These are phyloP conservation scores for Rhytidiadelphus loreus DNA, from an alignment of 225 moss, liverwort and hornwort genomes.

Conservation along the genomic window DNA sequence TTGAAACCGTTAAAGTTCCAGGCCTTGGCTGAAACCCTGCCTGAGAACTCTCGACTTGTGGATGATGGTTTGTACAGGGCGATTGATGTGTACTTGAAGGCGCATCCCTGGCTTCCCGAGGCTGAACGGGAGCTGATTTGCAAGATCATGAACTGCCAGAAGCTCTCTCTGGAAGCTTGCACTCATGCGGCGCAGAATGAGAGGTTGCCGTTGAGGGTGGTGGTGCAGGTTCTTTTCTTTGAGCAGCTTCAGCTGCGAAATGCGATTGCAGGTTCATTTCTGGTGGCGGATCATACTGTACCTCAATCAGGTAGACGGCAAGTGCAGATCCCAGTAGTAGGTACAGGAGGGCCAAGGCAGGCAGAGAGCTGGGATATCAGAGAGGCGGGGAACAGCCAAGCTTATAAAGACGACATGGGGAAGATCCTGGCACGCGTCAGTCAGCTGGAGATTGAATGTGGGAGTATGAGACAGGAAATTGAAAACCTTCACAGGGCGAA, in stretches of 20 bases:
- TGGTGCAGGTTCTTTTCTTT: constrained; percentile 57
- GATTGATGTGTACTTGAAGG: constrained; percentile 57
- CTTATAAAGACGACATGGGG: constrained; percentile 48
- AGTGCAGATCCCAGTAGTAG: not conserved
- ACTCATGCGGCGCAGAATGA: constrained; percentile 66
- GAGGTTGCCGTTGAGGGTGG: constrained; percentile 47
- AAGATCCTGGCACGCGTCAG: constrained; percentile 38
- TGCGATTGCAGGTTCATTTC: constrained; percentile 52
- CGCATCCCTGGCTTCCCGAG: constrained; percentile 53
- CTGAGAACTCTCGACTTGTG: constrained; percentile 24
- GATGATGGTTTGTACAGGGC: constrained; percentile 57
- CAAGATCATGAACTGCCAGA: constrained; percentile 62
- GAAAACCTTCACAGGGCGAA: constrained; percentile 26
- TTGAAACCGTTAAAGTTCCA: constrained; percentile 49
- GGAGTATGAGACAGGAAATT: constrained; percentile 53
- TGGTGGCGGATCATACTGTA: constrained; percentile 19
- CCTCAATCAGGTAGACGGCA: constrained; percentile 22
- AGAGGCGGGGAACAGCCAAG: constrained; percentile 24
- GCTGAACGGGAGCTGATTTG: constrained; percentile 38
- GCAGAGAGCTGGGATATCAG: constrained; percentile 24
- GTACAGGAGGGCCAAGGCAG: constrained; percentile 10
- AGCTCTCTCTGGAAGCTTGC: constrained; percentile 56
- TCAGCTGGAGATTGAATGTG: constrained; percentile 55
- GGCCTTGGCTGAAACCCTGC: constrained; percentile 36
- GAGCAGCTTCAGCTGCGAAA: constrained; percentile 60